phyloP scores from a whole-genome alignment of 345 rosid species.

The Ceriops tagal region DNA sequence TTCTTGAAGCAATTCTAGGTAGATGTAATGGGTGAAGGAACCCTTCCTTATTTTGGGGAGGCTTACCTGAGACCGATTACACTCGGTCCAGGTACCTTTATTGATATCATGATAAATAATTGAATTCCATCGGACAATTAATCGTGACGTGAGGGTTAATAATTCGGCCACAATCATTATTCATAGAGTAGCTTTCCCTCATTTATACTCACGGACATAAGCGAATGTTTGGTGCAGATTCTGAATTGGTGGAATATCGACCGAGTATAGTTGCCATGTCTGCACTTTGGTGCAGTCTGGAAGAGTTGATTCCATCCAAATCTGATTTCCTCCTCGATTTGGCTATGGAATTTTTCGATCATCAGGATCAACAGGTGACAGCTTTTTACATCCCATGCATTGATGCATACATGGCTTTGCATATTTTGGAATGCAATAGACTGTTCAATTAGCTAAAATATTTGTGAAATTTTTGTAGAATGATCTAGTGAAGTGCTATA shows the following conservation, averaged over 20 bases:
- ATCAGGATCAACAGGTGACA: slow-evolving; percentile 35
- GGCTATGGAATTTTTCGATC: slow-evolving; percentile 23
- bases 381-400: neutral
- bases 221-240: slow-evolving; percentile 34
- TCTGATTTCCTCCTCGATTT: slow-evolving; percentile 13
- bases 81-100: too few species aligned
- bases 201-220: too few species aligned
- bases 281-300: slow-evolving; percentile 40
- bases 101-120: neutral
- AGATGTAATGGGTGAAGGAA: neutral
- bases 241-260: slow-evolving; percentile 37
- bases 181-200: too few species aligned
- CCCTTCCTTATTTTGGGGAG: too few species aligned
- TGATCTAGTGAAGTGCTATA: slow-evolving; percentile 32
- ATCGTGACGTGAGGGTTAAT: too few species aligned
- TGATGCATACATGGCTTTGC: too few species aligned
- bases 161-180: too few species aligned
- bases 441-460: too few species aligned
- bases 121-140: neutral
- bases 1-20: slow-evolving; percentile 50
- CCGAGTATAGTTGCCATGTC: slow-evolving; percentile 54
- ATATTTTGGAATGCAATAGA: too few species aligned
- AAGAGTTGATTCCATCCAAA: slow-evolving; percentile 30
- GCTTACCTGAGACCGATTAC: too few species aligned
- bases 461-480: slow-evolving; percentile 24